Evolutionary conservation across 345 rosid genomes (phyloP), one percentile per base, ranked within the genome.

Genomic region (Ceriops zippeliana): DNA sequence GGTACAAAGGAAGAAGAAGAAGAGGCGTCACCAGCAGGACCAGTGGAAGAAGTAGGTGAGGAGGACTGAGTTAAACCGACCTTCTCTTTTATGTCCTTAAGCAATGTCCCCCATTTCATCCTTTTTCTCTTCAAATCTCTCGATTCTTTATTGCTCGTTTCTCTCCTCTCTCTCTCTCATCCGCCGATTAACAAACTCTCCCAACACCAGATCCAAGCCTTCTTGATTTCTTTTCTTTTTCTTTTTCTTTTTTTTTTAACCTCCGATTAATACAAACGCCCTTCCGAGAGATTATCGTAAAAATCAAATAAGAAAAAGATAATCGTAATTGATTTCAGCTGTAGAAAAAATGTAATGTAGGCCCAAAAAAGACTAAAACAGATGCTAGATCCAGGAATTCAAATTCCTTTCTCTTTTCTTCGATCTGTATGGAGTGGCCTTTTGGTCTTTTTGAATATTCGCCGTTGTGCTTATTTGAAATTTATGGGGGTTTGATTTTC

Each of bases 91-190:
- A 95, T 85, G 81, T 95, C 99, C 89, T 95, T 90, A 80, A 95
- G 93, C 97, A 95, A 85, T 82, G 98, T 76, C 75, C 72, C 87
- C 99, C 99, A 95, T 95, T 92, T 95, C 99, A 95, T 95, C 80
- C 87, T 89, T 86, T 58, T 78, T 32, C 77, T 38, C 57, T 38
- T 11, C 37, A 52, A 54, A 11, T 32, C 37, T 38, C 15, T 30
- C 63, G 37, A 51, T 80, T 63, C 47, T 73, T 68, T 85, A 79
- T 80, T 71, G 75, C 67, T 78, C 78, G 67, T 30, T 60, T 51
- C 72, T 69, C 49, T 42, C 49, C 15, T 15, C 73, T 69, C 70
- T 61, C 70, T 53, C 69, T 74, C 79, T 86, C 96, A 82, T 82
- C 82, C 82, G 68, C 60, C 74, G 79, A n/a, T 38, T 42, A 53